Base-by-base conservation (phyloP, 768 basidiomycete species). In the Pisolithus albus region DNA sequence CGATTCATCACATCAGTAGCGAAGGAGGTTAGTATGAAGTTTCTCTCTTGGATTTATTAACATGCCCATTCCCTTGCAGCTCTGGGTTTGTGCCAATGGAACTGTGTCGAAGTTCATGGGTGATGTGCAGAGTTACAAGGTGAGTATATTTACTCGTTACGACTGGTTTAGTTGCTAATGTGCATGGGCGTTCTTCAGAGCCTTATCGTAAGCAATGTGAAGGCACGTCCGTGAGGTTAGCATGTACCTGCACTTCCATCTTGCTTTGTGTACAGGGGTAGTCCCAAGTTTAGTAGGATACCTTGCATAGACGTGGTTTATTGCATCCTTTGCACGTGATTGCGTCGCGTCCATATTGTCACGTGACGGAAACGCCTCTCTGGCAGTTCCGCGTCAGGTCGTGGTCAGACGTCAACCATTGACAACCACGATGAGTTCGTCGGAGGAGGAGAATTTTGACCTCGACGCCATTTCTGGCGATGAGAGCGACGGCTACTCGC, bases 41-140 rank as follows among this genome's bases (percentile, higher is more conserved):
- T 16, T 5, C 23, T 34, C 40, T 43, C 46, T 32, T 11, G 2
- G 16, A 19, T 18, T 30, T 47, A 40, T 41, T 53, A 5, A 52
- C 53, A 37, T 47, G 51, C 38, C 57, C 53, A 51, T 54, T 45
- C 37, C 56, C 39, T 4, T 47, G 8, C 62, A 93, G 89, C 78
- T 97, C 19, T 97, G 92, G 91, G 92, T 96, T 9, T 97, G 94
- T 60, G 84, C 82, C 28, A 88, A 92, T 61, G 83, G 79, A 47
- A 85, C 84, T 0, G 88, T 91, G 30, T 71, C 70, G 52, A 90
- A 91, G 67, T 95, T 92, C 75, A 81, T 71, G 67, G 92, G 92
- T 37, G 93, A 96, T 61, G 93, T 96, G 1, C 81, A 90, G 61
- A 82, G 80, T 10, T 96, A 96, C 77, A 96, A 95, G 86, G 90